phyloP scores from a whole-genome alignment of 2,329 filamentous ascomycete species.

The Acrodontium crateriforme region DNA sequence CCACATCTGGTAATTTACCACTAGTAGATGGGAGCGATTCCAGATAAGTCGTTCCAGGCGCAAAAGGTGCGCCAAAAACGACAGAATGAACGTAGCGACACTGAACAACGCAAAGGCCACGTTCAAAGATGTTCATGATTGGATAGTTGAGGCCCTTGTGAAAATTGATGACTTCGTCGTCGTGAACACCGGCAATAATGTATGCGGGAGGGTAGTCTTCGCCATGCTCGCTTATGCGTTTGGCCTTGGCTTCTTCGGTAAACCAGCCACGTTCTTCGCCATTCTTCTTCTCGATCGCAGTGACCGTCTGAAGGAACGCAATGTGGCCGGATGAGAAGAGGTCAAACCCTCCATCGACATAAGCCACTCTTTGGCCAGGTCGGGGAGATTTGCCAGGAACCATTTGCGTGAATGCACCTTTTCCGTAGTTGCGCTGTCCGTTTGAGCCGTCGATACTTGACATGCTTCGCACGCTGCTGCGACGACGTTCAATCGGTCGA shows the following conservation, averaged over 20 bases:
- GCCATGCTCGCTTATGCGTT: conserved; percentile 49
- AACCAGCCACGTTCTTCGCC: conserved; percentile 63
- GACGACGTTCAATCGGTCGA: conserved; percentile 1
- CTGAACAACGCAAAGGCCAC: conserved; percentile 86
- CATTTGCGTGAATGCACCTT: conserved; percentile 52
- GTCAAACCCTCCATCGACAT: conserved; percentile 94
- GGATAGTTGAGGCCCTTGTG: conserved; percentile 98
- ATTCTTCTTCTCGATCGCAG: conserved; percentile 55
- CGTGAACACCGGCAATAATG: conserved; percentile 85
- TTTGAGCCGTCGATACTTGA: neutral
- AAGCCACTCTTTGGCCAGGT: conserved; percentile 73
- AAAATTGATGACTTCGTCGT: conserved; percentile 86
- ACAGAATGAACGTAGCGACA: conserved; percentile 86
- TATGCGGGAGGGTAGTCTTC: conserved; percentile 70
- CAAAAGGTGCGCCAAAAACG: conserved; percentile 81
- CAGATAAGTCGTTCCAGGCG: conserved; percentile 68
- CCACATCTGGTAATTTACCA: conserved; percentile 45
- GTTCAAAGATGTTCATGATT: conserved; percentile 98
- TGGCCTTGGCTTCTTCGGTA: conserved; percentile 45
- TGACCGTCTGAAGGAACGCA: conserved; percentile 73
- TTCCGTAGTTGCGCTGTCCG: conserved; percentile 27
- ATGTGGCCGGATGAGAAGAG: conserved; percentile 96
- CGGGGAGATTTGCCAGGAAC: conserved; percentile 58
- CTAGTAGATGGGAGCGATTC: conserved; percentile 49
- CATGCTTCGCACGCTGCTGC: conserved; percentile 1